Evolutionary conservation across 2,329 filamentous ascomycete genomes (phyloP), one percentile per base, ranked within the genome.

Genomic region (Metarhizium robertsii): DNA sequence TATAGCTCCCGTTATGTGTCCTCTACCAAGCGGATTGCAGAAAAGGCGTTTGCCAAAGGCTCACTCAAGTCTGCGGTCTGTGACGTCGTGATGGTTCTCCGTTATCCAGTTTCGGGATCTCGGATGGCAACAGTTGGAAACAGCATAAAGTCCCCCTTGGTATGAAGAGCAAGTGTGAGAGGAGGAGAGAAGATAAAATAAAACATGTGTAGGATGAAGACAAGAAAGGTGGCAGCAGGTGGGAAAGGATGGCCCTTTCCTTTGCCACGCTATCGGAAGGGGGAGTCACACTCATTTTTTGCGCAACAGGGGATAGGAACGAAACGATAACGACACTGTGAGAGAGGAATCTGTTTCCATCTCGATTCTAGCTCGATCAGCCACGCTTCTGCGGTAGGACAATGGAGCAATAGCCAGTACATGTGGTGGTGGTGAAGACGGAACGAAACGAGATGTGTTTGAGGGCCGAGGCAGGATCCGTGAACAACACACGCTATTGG

Each of bases 381-480:
- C 34, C 34, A 36, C 10, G 16, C 10, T 6, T 7, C 25, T 5
- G 10, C 7, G n/a, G 47, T n/a, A 13, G 25, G 7, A 42, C 30
- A 25, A 40, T 14, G 38, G 13, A 40, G 14, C 11, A 36, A 47
- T 38, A 43, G 45, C 29, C 16, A 29, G 13, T 25, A 29, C 32
- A 34, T 13, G 8, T 25, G 29, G 50, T 36, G 55, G 52, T 53
- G 38, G 47, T 43, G 29, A 55, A 51, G 48, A 8, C 16, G 34
- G 29, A 29, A 45, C 55, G 55, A 56, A 53, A 56, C 55, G n/a
- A 42, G 38, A 30, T 40, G 47, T 52, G 55, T 56, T 56, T 56
- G 55, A 53, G 49, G 25, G 29, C 20, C n/a, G n/a, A n/a, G 54
- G 14, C 14, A 8, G 45, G 13, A 8, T 6, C 14, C 29, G 30